phyloP scores from a whole-genome alignment of 768 basidiomycete species.

The Xanthoconium purpureum region DNA sequence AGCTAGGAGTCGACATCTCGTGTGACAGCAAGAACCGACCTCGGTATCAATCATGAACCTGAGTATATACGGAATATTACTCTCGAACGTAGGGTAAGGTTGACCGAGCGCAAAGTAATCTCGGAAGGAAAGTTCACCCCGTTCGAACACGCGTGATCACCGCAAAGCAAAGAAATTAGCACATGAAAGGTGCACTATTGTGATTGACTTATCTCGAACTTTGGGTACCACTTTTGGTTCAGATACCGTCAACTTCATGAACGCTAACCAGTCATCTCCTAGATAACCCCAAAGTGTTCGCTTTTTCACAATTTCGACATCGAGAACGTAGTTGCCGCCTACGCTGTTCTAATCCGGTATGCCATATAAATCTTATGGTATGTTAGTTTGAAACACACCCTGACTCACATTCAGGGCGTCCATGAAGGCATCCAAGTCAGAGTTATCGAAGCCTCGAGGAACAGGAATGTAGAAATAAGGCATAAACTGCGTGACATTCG shows the following conservation, averaged over 20 bases:
- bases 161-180: slow-evolving; percentile 13
- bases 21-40: slow-evolving; percentile 38
- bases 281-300: slow-evolving; percentile 85
- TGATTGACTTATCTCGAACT: slow-evolving; percentile 78
- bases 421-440: slow-evolving; percentile 64
- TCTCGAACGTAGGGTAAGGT: slow-evolving; percentile 77
- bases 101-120: slow-evolving; percentile 50
- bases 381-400: neutral
- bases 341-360: slow-evolving; percentile 18
- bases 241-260: slow-evolving; percentile 78
- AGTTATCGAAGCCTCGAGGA: slow-evolving; percentile 75
- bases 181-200: neutral
- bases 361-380: neutral
- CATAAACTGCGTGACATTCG: slow-evolving; percentile 74
- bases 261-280: slow-evolving; percentile 75
- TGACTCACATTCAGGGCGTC: slow-evolving; percentile 70
- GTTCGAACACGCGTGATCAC: slow-evolving; percentile 63
- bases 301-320: slow-evolving; percentile 58
- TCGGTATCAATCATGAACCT: slow-evolving; percentile 99
- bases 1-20: neutral
- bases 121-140: slow-evolving; percentile 66
- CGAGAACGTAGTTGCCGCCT: slow-evolving; percentile 41
- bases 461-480: slow-evolving; percentile 93
- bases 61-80: slow-evolving; percentile 86
- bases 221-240: slow-evolving; percentile 79